A percentile compares a stretch with the other conserved stretches of the same genome.
These are phyloP conservation scores for Torulaspora franciscae DNA, from an alignment of 805 yeast genomes.

Conservation along the genomic window DNA sequence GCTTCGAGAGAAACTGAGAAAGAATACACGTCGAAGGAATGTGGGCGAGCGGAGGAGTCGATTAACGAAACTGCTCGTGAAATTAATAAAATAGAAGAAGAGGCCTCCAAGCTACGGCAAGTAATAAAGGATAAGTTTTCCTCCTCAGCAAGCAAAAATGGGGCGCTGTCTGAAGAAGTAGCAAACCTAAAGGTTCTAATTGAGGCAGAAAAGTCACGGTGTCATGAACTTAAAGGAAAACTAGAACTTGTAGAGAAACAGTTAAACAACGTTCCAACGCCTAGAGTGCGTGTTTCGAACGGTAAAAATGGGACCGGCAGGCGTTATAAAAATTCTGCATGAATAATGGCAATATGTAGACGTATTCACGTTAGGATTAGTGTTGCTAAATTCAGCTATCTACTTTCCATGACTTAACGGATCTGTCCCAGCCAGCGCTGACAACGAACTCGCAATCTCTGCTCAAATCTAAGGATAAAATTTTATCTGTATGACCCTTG, in stretches of 20 bases:
- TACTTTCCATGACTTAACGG: slow-evolving; percentile 57
- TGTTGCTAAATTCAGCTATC: slow-evolving; percentile 2
- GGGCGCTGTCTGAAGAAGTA: slow-evolving; percentile 13
- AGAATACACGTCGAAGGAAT: slow-evolving; percentile 58
- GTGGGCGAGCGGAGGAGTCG: slow-evolving; percentile 48
- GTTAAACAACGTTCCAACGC: slow-evolving; percentile 24
- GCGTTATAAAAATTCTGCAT: slow-evolving; percentile 14
- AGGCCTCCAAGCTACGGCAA: slow-evolving; percentile 14
- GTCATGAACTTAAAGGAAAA: slow-evolving; percentile 16
- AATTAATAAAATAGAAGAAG: slow-evolving; percentile 21
- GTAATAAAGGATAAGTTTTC: slow-evolving; percentile 14
- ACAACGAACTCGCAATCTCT: slow-evolving; percentile 42
- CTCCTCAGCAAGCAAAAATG: slow-evolving; percentile 6
- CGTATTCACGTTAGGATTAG: background rate
- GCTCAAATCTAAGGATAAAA: slow-evolving; percentile 62
- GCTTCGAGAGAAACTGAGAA: slow-evolving; percentile 53
- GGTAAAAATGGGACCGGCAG: slow-evolving; percentile 12
- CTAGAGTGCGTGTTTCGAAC: slow-evolving; percentile 24
- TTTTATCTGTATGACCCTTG: slow-evolving; percentile 58
- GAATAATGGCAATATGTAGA: background rate
- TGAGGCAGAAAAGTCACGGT: slow-evolving; percentile 12
- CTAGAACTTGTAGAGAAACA: slow-evolving; percentile 17
- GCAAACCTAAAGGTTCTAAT: slow-evolving; percentile 12
- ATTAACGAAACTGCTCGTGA: slow-evolving; percentile 41
- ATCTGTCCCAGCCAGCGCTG: slow-evolving; percentile 81